phyloP scores from a whole-genome alignment of 2,329 filamentous ascomycete species.

The Penicillium thymicola region DNA sequence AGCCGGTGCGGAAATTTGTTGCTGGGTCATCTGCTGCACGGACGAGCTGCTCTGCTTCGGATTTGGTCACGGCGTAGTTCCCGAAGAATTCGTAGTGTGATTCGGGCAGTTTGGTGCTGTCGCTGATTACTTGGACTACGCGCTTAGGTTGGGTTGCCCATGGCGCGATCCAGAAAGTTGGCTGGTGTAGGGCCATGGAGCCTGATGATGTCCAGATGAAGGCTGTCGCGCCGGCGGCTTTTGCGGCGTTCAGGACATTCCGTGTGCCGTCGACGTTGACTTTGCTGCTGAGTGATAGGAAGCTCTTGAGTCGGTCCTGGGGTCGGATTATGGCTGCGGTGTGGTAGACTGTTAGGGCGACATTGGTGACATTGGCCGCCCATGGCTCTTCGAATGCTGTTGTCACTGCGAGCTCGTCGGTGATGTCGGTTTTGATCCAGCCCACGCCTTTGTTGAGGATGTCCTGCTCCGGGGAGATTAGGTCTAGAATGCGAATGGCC shows the following conservation, averaged over 20 bases:
- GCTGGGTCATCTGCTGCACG: conserved; percentile 42
- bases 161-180: conserved; percentile 45
- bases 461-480: conserved; percentile 43
- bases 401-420: conserved; percentile 43
- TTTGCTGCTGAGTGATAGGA: conserved; percentile 46
- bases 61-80: conserved; percentile 53
- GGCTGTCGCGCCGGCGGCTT: conserved; percentile 46
- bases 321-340: conserved; percentile 55
- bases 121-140: conserved; percentile 48
- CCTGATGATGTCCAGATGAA: conserved; percentile 55
- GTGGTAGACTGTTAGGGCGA: conserved; percentile 57
- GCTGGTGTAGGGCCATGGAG: conserved; percentile 45
- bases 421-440: conserved; percentile 52
- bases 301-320: conserved; percentile 46
- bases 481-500: conserved; percentile 55
- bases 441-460: conserved; percentile 46
- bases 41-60: conserved; percentile 52
- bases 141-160: conserved; percentile 43
- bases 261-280: conserved; percentile 53
- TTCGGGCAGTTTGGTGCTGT: conserved; percentile 42
- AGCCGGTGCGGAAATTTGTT: conserved; percentile 50
- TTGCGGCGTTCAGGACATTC: conserved; percentile 50
- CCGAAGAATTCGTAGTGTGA: conserved; percentile 45
- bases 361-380: conserved; percentile 39
- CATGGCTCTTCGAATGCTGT: conserved; percentile 51